phyloP scores from a whole-genome alignment of 345 rosid genomes.

The Trapa bicornis region DNA sequence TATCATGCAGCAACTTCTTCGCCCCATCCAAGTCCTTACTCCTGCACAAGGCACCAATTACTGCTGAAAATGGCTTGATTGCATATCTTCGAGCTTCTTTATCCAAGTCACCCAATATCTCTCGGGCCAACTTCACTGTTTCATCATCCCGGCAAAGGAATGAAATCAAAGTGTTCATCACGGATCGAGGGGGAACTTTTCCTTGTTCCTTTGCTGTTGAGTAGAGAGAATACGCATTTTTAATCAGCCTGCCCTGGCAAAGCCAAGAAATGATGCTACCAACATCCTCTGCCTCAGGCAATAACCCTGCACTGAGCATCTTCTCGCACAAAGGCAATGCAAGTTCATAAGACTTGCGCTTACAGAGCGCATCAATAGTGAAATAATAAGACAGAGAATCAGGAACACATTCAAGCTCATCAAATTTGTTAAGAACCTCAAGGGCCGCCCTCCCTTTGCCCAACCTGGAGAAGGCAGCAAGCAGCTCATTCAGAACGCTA shows the following conservation, averaged over 20 bases:
- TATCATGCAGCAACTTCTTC: slow-evolving; percentile 38
- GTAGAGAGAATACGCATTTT: slow-evolving; percentile 43
- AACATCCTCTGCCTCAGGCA: slow-evolving; percentile 34
- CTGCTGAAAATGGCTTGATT: slow-evolving; percentile 62
- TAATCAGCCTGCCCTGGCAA: slow-evolving; percentile 46
- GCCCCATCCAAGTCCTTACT: slow-evolving; percentile 47
- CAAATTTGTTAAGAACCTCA: slow-evolving; percentile 52
- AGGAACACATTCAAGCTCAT: slow-evolving; percentile 42
- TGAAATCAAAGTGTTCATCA: slow-evolving; percentile 34
- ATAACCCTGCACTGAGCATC: slow-evolving; percentile 39
- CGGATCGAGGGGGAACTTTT: slow-evolving; percentile 26
- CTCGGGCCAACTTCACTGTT: slow-evolving; percentile 46
- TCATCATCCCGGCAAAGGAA: slow-evolving; percentile 48
- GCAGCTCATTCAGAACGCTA: slow-evolving; percentile 46
- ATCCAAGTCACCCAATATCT: slow-evolving; percentile 35
- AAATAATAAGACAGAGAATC: slow-evolving; percentile 43
- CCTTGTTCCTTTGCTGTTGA: slow-evolving; percentile 36
- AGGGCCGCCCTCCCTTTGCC: slow-evolving; percentile 61
- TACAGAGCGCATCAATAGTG: slow-evolving; percentile 53
- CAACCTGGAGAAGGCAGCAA: slow-evolving; percentile 49
- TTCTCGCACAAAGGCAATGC: slow-evolving; percentile 55
- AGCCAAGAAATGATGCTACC: slow-evolving; percentile 68
- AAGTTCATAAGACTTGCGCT: slow-evolving; percentile 35
- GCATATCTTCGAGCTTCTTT: slow-evolving; percentile 41
- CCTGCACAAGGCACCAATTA: slow-evolving; percentile 55